Percentiles rank a stretch among this genome's conserved stretches.
phyloP scores from a whole-genome alignment of 1,284 basidiomycete genomes.

The Quambalaria eucalypti region DNA sequence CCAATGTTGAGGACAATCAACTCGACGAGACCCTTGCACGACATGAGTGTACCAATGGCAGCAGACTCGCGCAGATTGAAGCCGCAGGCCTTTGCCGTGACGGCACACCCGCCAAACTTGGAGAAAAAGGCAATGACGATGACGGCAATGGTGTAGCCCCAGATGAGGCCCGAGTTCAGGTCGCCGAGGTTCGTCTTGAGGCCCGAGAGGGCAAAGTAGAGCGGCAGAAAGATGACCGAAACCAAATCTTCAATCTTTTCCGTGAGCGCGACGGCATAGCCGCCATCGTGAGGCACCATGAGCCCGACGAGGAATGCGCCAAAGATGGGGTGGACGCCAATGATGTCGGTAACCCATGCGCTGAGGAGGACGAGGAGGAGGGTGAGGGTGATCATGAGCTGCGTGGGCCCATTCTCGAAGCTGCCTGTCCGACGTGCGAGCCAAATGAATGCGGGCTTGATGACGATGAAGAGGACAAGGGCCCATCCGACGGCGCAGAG shows the following conservation, averaged over 20 bases:
- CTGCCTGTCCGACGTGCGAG: conserved; percentile 69
- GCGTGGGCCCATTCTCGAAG: conserved; percentile 63
- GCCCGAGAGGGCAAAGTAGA: conserved; percentile 76
- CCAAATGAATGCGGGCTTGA: conserved; percentile 60
- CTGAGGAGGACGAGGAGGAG: conserved; percentile 67
- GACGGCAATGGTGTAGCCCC: conserved; percentile 78
- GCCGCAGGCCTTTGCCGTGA: conserved; percentile 58
- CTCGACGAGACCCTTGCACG: conserved; percentile 69
- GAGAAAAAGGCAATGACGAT: conserved; percentile 69
- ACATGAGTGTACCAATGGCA: conserved; percentile 82
- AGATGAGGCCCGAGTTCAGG: conserved; percentile 52
- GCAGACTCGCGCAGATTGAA: conserved; percentile 70
- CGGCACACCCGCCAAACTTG: conserved; percentile 56
- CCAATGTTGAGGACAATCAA: conserved; percentile 90
- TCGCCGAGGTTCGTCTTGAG: conserved; percentile 70
- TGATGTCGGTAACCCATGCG: conserved; percentile 80
- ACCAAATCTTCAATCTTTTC: conserved; percentile 53
- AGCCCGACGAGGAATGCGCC: conserved; percentile 75
- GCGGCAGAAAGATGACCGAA: conserved; percentile 61
- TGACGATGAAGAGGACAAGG: conserved; percentile 66
- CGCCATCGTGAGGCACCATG: conserved; percentile 77
- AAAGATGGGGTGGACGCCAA: conserved; percentile 82
- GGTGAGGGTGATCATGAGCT: conserved; percentile 66
- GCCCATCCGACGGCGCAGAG: conserved; percentile 72
- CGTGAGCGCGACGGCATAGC: conserved; percentile 57